Evolutionary conservation across 2,329 filamentous ascomycete species (phyloP), one percentile per base, ranked within the genome.

Genomic region (Cercospora sojina): DNA sequence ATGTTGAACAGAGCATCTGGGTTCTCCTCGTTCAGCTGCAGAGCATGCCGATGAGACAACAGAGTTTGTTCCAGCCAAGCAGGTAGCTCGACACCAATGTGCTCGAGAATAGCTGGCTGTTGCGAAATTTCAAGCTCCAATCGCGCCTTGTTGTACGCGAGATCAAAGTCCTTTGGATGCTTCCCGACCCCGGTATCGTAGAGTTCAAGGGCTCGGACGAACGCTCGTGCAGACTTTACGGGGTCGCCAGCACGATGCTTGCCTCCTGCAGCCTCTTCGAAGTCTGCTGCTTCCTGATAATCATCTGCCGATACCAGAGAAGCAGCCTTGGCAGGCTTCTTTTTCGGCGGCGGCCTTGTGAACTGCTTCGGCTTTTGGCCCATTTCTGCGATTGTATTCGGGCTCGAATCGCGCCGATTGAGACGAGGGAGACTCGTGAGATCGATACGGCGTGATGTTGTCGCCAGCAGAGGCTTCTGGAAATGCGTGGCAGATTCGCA

Each of bases 71-170:
- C 80, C 23, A 92, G 77, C 25, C 88, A 80, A n/a, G 85, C 82
- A 2, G 83, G 73, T 12, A 84, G 77, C 20, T 84, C 80, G 2
- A 81, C 80, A 0, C 85, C 83, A n/a, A 91, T 78, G 66, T 88
- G 83, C 2, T 82, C 77, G n/a, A 86, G 80, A 20, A 92, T 79
- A 67, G 85, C 83, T 3, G 86, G 84, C 75, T 91, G 86, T 69
- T 90, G 89, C 20, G 87, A 87, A 66, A 91, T 84, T 74, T 90
- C 87, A 74, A 90, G 88, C 76, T 91, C 85, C 32, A 91, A 83
- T 68, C 88, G 84, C 27, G 90, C 89, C 86, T 90, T 91, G 77
- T 92, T 92, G 76, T 92, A 92, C 10, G 89, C 89, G 38, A 92
- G 81, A 77, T 92, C 90, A 77, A 91, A 89, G 20, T 84, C 87